These are phyloP conservation scores for Diplodia scrobiculata DNA, from an alignment of 2,329 filamentous ascomycete genomes.

Conservation along the genomic window DNA sequence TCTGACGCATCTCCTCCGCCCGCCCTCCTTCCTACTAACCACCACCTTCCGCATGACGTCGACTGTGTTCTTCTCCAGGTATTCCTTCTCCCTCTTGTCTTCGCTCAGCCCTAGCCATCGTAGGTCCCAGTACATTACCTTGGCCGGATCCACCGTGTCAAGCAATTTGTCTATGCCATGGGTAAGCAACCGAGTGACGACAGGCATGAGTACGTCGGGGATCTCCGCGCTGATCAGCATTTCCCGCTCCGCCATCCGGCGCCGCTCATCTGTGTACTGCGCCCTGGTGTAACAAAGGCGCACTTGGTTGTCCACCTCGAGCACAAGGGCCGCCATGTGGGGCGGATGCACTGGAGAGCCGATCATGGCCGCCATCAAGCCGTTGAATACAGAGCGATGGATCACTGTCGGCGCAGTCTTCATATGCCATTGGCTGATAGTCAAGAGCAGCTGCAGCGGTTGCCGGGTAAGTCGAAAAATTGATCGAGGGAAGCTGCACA, in stretches of 20 bases:
- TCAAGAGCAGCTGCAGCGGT: conserved; percentile 33
- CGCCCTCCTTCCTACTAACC: conserved; percentile 13
- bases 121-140: conserved; percentile 73
- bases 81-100: conserved; percentile 60
- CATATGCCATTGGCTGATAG: conserved; percentile 35
- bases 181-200: conserved; percentile 53
- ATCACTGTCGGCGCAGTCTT: conserved; percentile 50
- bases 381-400: conserved; percentile 50
- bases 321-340: conserved; percentile 52
- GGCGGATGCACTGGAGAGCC: conserved; percentile 49
- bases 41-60: conserved; percentile 59
- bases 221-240: conserved; percentile 57
- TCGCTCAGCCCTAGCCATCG: conserved; percentile 67
- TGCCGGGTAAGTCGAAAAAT: conserved; percentile 43
- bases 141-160: conserved; percentile 63
- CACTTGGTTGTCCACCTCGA: conserved; percentile 68
- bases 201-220: conserved; percentile 54
- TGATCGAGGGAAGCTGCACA: conserved; percentile 60
- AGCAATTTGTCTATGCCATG: conserved; percentile 40
- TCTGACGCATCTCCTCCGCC: conserved; percentile 48
- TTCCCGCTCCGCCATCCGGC: conserved; percentile 55
- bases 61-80: conserved; percentile 61
- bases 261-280: conserved; percentile 49
- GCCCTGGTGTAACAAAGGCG: conserved; percentile 57
- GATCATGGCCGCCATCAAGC: conserved; percentile 43